Base-by-base conservation (phyloP, 2,329 filamentous ascomycete genomes). In the Fusarium lyarnte region DNA sequence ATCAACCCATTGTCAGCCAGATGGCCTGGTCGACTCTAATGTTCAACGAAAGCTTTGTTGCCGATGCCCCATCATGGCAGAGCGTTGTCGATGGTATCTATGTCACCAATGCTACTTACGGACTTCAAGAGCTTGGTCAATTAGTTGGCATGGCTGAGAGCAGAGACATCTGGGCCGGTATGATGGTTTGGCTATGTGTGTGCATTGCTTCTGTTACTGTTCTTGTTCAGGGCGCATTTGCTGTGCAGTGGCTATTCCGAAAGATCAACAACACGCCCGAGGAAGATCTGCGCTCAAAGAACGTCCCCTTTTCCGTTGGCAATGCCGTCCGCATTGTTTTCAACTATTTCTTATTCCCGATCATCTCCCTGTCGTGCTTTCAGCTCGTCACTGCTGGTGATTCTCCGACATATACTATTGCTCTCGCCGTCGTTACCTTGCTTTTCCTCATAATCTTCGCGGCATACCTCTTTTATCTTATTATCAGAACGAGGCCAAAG, bases 41-140 rank as follows among this genome's bases (percentile, higher is more conserved):
- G 87, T 98, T 98, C 85, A 97, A 98, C 79, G 86, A 96, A 74
- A 97, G 92, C 81, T 93, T 97, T 76, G 91, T 97, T 66, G 92
- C 90, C 77, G 84, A 91, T 39, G 89, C 88, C 17, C 84, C 88
- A 35, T 89, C 92, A 11, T 91, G 88, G 70, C 86, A 90, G 70
- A 92, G 89, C 70, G 81, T 97, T 19, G 84, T 91, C 14, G 95
- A 98, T 80, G 95, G 95, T 41, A 88, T 99, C n/a, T 98, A 98
- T 81, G 86, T 90, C 58, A 91, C 91, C 49, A 91, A 94, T 77
- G 91, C 90, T 36, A 90, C 87, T 5, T 95, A 95, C 76, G 96
- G 96, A 33, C 84, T 99, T 53, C 91, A 96, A 69, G 87, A 88
- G 52, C 87, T 96, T 76, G 92, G 92, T 45, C 94, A 97, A 79